phyloP scores from a whole-genome alignment of 2,329 filamentous ascomycete genomes.

The Phialocephala subalpina region DNA sequence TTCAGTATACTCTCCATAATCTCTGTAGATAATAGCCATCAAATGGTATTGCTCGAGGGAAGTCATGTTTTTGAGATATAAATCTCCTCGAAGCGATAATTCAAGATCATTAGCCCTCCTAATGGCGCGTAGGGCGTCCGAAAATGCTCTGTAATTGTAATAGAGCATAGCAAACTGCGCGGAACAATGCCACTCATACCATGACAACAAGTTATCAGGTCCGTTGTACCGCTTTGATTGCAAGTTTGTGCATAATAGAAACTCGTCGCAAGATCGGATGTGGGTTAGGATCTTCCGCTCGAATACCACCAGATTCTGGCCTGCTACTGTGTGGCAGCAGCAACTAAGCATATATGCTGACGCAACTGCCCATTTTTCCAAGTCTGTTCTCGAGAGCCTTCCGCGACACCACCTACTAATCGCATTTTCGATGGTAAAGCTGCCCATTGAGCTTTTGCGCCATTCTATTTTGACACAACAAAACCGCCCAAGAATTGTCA shows the following conservation, averaged over 20 bases:
- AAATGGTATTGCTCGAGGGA: not conserved
- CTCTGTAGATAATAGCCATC: not conserved
- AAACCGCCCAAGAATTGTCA: not conserved
- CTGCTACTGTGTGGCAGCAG: not conserved
- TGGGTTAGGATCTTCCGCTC: not conserved
- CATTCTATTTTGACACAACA: not conserved
- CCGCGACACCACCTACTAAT: not conserved
- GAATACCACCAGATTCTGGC: not conserved
- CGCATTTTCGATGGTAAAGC: not conserved
- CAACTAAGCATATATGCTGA: not conserved
- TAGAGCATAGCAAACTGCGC: not conserved
- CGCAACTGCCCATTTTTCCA: not conserved
- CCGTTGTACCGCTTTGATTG: not conserved
- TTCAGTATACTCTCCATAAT: not conserved
- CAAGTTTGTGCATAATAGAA: not conserved
- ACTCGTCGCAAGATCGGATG: not conserved
- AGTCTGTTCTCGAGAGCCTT: not conserved
- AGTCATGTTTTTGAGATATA: not conserved
- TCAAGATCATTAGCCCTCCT: not conserved
- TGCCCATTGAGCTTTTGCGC: not conserved
- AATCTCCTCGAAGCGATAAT: not conserved
- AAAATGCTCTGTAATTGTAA: not conserved
- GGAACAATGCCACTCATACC: not conserved
- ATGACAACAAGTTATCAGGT: not conserved
- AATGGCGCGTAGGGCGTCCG: not conserved